These are phyloP conservation scores for Emericellopsis atlantica DNA, from an alignment of 2,329 filamentous ascomycete species.

Conservation along the genomic window DNA sequence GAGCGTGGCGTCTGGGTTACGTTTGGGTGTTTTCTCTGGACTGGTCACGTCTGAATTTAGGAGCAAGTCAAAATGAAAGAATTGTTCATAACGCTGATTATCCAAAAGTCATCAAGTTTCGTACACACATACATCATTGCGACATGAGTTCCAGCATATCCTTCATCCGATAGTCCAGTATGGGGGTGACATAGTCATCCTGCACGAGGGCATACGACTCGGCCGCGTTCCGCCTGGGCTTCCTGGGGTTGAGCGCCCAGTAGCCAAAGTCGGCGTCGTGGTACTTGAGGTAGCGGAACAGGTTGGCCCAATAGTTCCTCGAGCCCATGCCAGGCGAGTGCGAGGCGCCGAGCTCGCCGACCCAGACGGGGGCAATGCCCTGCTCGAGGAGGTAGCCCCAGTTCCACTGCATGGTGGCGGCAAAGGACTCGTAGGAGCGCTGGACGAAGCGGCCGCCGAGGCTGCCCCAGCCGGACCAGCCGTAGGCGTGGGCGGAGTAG, in stretches of 20 bases:
- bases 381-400: conserved; percentile 49
- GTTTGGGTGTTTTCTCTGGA: too few species aligned
- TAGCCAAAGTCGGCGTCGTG: conserved; percentile 56
- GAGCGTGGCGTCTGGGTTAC: too few species aligned
- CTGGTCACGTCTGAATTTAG: too few species aligned
- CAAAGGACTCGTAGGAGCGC: conserved; percentile 50
- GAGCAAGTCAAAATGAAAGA: too few species aligned
- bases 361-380: conserved; percentile 45
- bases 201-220: conserved; percentile 50
- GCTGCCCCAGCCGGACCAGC: conserved; percentile 59
- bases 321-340: conserved; percentile 39
- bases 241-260: conserved; percentile 57
- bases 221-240: conserved; percentile 40
- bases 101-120: background rate
- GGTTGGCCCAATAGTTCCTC: conserved; percentile 51
- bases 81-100: background rate
- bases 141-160: conserved; percentile 44
- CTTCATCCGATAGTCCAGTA: conserved; percentile 50
- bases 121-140: background rate
- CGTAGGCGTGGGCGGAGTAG: conserved; percentile 57
- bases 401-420: conserved; percentile 46
- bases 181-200: conserved; percentile 52
- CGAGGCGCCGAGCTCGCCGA: conserved; percentile 54
- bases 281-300: conserved; percentile 43
- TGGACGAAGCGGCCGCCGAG: conserved; percentile 45